Evolutionary conservation across 768 basidiomycete genomes (phyloP), one percentile per base, ranked within the genome.

Genomic region (Amanita pallidorosea): DNA sequence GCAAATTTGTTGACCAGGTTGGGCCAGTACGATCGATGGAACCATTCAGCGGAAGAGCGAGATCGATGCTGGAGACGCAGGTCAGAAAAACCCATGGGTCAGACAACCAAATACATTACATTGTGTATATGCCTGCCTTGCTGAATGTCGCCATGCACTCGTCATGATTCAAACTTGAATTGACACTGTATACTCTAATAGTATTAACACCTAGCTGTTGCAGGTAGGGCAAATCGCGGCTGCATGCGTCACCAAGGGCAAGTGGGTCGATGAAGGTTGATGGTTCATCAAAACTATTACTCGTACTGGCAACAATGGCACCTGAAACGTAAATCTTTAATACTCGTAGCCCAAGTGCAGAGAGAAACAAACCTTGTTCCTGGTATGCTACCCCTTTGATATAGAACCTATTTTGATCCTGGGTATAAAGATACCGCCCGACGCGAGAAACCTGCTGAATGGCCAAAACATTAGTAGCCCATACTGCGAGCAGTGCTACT

Each of bases 351-450:
- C 18, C 15, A n/a, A 15, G 11, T 9, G 29, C 12, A 27, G 23
- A 20, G 54, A 37, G 22, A n/a, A n/a, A n/a, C 37, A 13, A 7
- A 36, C 92, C 90, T 67, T 91, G 87, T 54, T 77, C 72, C 63
- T 91, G 88, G 65, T 92, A 92, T 9, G 87, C 86, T 50, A 91
- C 67, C 48, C 88, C 89, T 65, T 88, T 90, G 68, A 96, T 85
- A 67, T 81, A 93, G 68, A 94, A 95, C 48, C 93, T 69, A 35
- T 62, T 81, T 3, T 89, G 88, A 45, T 80, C 76, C 3, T 75
- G 75, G 36, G 76, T 76, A 66, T 92, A 95, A 38, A 95, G 80
- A 63, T 92, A 95, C 60, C 80, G 78, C 31, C 88, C 91, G 25
- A 70, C 62, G 40, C 88, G 76, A 35, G 83, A 72, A 57, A 96